Conservation (phyloP, 345 rosid genomes). For the Boechera retrofracta region DNA sequence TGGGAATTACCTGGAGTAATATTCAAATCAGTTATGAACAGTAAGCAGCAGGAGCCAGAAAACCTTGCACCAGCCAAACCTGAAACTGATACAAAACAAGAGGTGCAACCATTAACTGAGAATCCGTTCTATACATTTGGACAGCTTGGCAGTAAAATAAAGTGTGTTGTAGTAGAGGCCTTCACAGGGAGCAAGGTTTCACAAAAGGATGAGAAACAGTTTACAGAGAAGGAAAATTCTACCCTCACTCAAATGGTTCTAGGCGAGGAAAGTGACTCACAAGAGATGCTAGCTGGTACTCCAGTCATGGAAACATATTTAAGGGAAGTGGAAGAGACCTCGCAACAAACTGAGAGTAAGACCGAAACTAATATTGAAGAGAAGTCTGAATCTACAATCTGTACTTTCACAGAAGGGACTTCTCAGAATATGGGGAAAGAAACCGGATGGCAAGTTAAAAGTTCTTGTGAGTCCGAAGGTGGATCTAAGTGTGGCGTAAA, state of each 20-base stretch:
- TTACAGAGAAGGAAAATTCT: constrained; percentile 40
- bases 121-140: constrained; percentile 45
- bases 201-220: constrained; percentile 45
- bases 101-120: constrained; percentile 42
- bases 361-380: constrained; percentile 28
- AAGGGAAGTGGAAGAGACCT: constrained; percentile 47
- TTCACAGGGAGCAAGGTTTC: constrained; percentile 45
- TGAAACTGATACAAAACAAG: constrained; percentile 43
- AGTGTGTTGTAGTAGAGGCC: constrained; percentile 50
- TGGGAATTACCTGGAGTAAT: constrained; percentile 46
- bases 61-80: constrained; percentile 46
- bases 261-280: constrained; percentile 48
- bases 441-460: constrained; percentile 30
- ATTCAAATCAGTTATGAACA: constrained; percentile 38
- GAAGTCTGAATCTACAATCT: constrained; percentile 31
- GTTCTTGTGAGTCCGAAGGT: constrained; percentile 27
- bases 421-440: constrained; percentile 31
- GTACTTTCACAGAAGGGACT: constrained; percentile 29
- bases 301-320: constrained; percentile 42
- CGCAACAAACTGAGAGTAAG: constrained; percentile 45
- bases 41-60: constrained; percentile 45
- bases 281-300: constrained; percentile 35
- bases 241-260: constrained; percentile 42
- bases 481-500: constrained; percentile 28
- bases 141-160: constrained; percentile 43